Percentiles rank a stretch among this genome's conserved stretches.
phyloP scores from a whole-genome alignment of 768 basidiomycete species.

The Albatrellus ellisii region DNA sequence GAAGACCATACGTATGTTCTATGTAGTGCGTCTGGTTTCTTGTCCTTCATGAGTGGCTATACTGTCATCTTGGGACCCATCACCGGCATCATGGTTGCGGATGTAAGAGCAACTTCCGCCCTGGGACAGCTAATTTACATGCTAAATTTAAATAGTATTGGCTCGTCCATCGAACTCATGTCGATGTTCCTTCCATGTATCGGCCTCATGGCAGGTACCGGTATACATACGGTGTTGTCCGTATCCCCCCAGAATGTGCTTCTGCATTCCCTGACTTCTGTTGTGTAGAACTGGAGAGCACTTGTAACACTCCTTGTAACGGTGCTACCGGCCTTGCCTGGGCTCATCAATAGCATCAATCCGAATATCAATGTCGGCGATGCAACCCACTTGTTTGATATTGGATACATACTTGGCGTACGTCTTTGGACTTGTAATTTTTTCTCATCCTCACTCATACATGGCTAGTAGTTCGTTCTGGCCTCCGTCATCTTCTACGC shows the following conservation, averaged over 20 bases:
- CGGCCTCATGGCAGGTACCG: conserved; percentile 64
- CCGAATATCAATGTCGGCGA: conserved; percentile 47
- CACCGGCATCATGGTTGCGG: conserved; percentile 55
- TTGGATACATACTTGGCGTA: conserved; percentile 71
- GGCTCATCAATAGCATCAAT: conserved; percentile 67
- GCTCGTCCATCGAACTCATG: conserved; percentile 56
- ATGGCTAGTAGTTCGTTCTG: conserved; percentile 11
- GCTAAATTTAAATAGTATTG: conserved; percentile 40
- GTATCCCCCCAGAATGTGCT: conserved; percentile 21
- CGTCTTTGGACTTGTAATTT: too few relatives aligned
- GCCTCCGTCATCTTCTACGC: conserved; percentile 8
- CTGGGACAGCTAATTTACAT: conserved; percentile 1
- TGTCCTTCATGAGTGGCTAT: conserved; percentile 73
- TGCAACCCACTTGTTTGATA: conserved; percentile 43
- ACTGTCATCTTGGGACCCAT: conserved; percentile 82
- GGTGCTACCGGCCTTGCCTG: conserved; percentile 62
- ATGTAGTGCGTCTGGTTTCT: conserved; percentile 43
- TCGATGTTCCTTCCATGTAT: conserved; percentile 82
- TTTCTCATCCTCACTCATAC: too few relatives aligned
- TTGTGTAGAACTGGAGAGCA: conserved; percentile 74
- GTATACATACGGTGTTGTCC: conserved; percentile 63
- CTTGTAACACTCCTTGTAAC: conserved; percentile 52
- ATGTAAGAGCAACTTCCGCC: conserved; percentile 32
- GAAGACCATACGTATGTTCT: too few relatives aligned
- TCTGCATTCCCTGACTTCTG: neutral